Evolutionary conservation across 176 grass and related monocot species (phyloP), one percentile per base, ranked within the genome.

Genomic region (Oryza officinalis): DNA sequence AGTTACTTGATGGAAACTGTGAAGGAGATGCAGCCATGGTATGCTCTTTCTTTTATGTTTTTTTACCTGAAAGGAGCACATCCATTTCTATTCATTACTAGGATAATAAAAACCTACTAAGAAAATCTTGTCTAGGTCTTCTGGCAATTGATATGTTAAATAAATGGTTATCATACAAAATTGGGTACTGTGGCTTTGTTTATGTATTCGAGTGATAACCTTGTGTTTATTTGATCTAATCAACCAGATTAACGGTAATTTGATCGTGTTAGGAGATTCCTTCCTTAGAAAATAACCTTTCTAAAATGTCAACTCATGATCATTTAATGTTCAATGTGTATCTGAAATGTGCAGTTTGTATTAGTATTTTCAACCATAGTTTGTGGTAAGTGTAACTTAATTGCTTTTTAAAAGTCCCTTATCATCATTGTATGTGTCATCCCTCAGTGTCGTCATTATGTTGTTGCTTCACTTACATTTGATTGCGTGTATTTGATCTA

Each of bases 1-100:
- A 99, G 96, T 86, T 96, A 84, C 87, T 96, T 17, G 87, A 94
- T 73, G 89, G 87, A 86, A 99, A 83, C n/a, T 89, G 87, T 40
- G 91, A 91, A 89, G 90, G 89, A 73, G 89, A 90, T 87, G 85
- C 69, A 18, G 80, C 13, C 41, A 89, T 87, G 96, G 96, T 99
- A 94, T 72, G 57, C 59, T 72, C 71, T 61, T 74, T 90, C 63
- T 70, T 89, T 85, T 80, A 2, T 52, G n/a, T 77, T 83, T 13
- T 11, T 44, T 79, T 22, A 40, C 37, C 23, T 73, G 23, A 35
- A 71, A 13, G 59, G 72, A 23, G 13, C 20, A 35, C 43, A 63
- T 83, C 33, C 46, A 87, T 77, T 77, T 70, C n/a, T 75, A 61
- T 89, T 27, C 9, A 67, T 67, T 68, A 18, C 75, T 76, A 74